Evolutionary conservation across 352 stramenopile genomes (phyloP).

Genomic region (Phytophthora rubi): DNA sequence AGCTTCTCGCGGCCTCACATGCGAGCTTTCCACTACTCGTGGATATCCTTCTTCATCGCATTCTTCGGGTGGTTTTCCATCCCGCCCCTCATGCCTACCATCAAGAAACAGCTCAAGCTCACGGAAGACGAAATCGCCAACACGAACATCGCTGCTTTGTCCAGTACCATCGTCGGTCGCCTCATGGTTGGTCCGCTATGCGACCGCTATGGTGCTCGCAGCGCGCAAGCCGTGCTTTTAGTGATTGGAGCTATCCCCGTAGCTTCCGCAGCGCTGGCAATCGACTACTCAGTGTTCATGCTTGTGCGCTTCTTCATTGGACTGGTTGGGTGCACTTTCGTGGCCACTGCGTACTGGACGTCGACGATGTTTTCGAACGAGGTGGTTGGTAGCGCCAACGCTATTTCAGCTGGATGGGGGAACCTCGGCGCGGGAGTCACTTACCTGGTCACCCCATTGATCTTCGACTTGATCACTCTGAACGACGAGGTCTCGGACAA

Average conservation of each 20-base stretch:
- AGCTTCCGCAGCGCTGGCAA: conserved; percentile 78
- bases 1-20: conserved; percentile 32
- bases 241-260: conserved; percentile 83
- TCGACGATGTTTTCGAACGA: conserved; percentile 93
- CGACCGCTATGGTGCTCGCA: conserved; percentile 91
- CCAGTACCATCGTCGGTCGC: conserved; percentile 90
- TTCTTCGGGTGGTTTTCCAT: conserved; percentile 96
- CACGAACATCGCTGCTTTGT: conserved; percentile 89
- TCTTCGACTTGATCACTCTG: conserved; percentile 89
- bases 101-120: conserved; percentile 55
- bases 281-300: conserved; percentile 71
- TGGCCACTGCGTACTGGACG: conserved; percentile 94
- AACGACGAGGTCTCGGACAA: conserved; percentile 53
- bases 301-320: conserved; percentile 93
- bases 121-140: conserved; percentile 86
- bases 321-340: conserved; percentile 91
- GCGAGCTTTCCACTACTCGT: conserved; percentile 92
- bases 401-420: conserved; percentile 91
- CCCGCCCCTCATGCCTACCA: conserved; percentile 27
- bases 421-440: conserved; percentile 92
- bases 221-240: conserved; percentile 81
- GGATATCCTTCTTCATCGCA: conserved; percentile 93
- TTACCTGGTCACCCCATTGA: conserved; percentile 83
- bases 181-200: conserved; percentile 91
- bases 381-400: conserved; percentile 94